Conservation (phyloP, 2,329 filamentous ascomycete genomes). For the Sarocladiaceae sp. region DNA sequence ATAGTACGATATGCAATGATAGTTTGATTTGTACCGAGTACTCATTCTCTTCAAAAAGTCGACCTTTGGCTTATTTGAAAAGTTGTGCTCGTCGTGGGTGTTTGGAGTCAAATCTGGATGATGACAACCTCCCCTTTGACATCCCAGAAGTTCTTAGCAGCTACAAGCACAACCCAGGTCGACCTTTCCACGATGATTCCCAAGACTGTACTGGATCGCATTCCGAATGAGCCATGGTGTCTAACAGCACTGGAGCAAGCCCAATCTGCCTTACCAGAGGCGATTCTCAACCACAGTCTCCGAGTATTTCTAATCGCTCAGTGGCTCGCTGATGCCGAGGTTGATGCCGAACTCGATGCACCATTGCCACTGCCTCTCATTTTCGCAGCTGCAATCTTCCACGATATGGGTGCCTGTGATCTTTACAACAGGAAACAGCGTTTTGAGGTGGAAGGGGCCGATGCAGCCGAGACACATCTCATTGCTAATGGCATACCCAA, state of each 20-base stretch:
- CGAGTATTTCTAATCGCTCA: slow-evolving; percentile 22
- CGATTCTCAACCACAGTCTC: slow-evolving; percentile 26
- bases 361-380: slow-evolving; percentile 17
- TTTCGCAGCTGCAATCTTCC: slow-evolving; percentile 30
- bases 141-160: too few relatives aligned
- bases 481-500: slow-evolving; percentile 20
- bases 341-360: slow-evolving; percentile 12
- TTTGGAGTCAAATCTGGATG: too few relatives aligned
- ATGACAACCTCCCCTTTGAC: too few relatives aligned
- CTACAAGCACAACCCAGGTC: too few relatives aligned
- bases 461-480: slow-evolving; percentile 25
- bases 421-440: slow-evolving; percentile 25
- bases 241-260: slow-evolving; percentile 7
- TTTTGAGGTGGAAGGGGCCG: slow-evolving; percentile 31
- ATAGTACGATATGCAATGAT: too few relatives aligned
- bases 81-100: too few relatives aligned
- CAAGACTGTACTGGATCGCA: not conserved
- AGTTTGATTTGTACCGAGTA: too few relatives aligned
- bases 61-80: too few relatives aligned
- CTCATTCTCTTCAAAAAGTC: too few relatives aligned
- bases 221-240: slow-evolving; percentile 6
- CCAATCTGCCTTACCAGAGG: slow-evolving; percentile 15
- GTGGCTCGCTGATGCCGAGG: slow-evolving; percentile 17
- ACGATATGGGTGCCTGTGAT: slow-evolving; percentile 29
- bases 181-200: not conserved